phyloP scores from a whole-genome alignment of 768 basidiomycete species.

The Royoungia palumana region DNA sequence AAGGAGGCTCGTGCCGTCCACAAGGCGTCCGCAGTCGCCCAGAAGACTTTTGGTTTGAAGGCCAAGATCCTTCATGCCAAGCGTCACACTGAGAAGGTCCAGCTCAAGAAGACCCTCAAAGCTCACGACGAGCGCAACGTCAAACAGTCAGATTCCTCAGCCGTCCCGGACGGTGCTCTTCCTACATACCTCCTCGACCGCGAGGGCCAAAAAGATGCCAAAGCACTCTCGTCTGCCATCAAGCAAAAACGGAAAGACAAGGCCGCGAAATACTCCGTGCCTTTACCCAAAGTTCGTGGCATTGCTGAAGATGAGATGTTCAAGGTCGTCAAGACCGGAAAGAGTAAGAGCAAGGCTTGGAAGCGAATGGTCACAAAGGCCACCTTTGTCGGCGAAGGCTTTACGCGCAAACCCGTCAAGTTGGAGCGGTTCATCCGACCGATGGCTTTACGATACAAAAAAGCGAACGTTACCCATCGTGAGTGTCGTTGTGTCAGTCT shows the following conservation, averaged over 20 bases:
- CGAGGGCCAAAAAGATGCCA: slow-evolving; percentile 97
- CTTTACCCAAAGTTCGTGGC: slow-evolving; percentile 93
- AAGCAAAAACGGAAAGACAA: slow-evolving; percentile 99
- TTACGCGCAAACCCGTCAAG: slow-evolving; percentile 98
- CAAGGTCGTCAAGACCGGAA: slow-evolving; percentile 97
- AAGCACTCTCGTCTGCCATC: slow-evolving; percentile 91
- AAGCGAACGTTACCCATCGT: slow-evolving; percentile 99
- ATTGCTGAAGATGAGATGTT: slow-evolving; percentile 99
- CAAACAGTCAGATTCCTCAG: slow-evolving; percentile 85
- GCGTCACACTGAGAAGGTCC: slow-evolving; percentile 96
- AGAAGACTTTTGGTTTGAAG: slow-evolving; percentile 94
- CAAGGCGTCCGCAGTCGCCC: slow-evolving; percentile 75
- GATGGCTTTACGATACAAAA: slow-evolving; percentile 96
- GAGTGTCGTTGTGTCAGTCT: slow-evolving; percentile 23
- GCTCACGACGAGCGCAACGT: slow-evolving; percentile 98
- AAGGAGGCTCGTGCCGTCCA: slow-evolving; percentile 76
- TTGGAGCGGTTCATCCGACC: slow-evolving; percentile 98
- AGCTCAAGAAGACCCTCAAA: slow-evolving; percentile 99
- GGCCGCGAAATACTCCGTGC: slow-evolving; percentile 96
- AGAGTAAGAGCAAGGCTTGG: slow-evolving; percentile 95
- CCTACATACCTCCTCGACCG: slow-evolving; percentile 96
- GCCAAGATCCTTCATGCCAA: slow-evolving; percentile 97
- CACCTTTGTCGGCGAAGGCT: slow-evolving; percentile 97
- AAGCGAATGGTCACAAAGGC: slow-evolving; percentile 99
- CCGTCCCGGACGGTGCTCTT: slow-evolving; percentile 85